Conservation (phyloP, 371 early-diverging fungal species). For the Encephalitozoon cuniculi region DNA sequence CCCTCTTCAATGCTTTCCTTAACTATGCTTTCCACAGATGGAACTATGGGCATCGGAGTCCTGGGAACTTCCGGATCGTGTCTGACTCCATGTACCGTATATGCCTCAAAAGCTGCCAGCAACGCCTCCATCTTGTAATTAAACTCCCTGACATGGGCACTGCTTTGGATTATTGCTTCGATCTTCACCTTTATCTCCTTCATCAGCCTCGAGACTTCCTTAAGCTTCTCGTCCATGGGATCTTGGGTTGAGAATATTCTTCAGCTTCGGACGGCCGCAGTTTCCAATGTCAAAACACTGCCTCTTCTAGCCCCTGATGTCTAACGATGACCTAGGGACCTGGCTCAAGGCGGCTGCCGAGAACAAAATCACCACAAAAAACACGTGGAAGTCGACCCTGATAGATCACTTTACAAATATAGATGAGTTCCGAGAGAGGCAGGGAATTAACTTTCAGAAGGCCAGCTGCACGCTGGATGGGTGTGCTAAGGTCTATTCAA, state of each 20-base stretch:
- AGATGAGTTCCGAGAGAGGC: constrained; percentile 70
- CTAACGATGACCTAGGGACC: constrained; percentile 26
- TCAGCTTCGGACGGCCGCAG: neutral
- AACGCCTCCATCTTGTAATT: constrained; percentile 32
- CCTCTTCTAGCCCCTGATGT: constrained; percentile 9
- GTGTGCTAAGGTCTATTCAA: constrained; percentile 92
- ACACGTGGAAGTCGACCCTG: constrained; percentile 89
- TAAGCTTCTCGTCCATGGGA: neutral
- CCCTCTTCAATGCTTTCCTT: neutral
- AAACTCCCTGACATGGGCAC: neutral
- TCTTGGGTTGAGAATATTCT: neutral
- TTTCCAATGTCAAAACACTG: neutral
- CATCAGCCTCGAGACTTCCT: neutral
- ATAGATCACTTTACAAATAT: constrained; percentile 95
- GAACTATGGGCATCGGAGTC: neutral
- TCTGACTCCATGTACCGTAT: neutral
- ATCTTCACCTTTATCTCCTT: constrained; percentile 3
- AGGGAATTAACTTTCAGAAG: constrained; percentile 85
- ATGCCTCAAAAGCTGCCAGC: constrained; percentile 20
- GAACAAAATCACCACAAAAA: constrained; percentile 81
- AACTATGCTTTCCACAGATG: neutral
- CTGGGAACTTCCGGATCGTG: neutral
- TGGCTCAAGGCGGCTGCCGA: constrained; percentile 58
- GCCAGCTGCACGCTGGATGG: constrained; percentile 96
- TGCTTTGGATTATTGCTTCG: neutral